Evolutionary conservation across 2,329 filamentous ascomycete species (phyloP), one percentile per base, ranked within the genome.

Genomic region (Hansfordia pulvinata): DNA sequence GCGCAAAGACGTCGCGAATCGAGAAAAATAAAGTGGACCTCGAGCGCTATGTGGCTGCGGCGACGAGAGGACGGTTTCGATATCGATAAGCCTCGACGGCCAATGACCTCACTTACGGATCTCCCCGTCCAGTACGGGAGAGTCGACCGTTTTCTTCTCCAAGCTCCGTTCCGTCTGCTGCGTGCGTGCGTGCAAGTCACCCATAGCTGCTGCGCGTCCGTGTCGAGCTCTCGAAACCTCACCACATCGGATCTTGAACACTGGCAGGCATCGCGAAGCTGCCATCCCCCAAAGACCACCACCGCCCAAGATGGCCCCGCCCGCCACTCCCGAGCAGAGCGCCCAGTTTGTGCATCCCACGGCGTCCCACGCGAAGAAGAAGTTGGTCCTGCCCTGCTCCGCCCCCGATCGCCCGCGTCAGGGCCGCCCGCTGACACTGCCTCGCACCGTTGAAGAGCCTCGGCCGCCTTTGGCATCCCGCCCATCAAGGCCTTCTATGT

Each of bases 401-500:
- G 20, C 22, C 10, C 12, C 10, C 10, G 23, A 6, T 10, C 23
- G 22, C 6, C 6, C 10, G 12, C 6, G 5, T n/a, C 12, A 10
- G 7, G 14, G 8, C 19, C 19, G 8, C n/a, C 19, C n/a, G 8
- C n/a, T n/a, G n/a, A n/a, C n/a, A n/a, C n/a, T n/a, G n/a, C 19
- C 25, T 36, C 25, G 29, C 27, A 24, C 22, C n/a, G 17, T 20
- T 20, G 8, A 30, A 66, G 60, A 39, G 44, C 48, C 36, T 60
- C 57, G 29, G 69, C 62, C 31, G 60, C 64, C 27, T 80, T 76
- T 47, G 65, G 65, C 35, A 61, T 90, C 33, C 64, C 78, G 39
- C 70, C 83, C 29, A 79, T 82, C 38, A 64, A 71, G 24, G 79
- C 79, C 9, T 92, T 94, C 49, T 90, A 80, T 46, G 53, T 83